Base-by-base conservation (phyloP, 768 basidiomycete species). In the Hypsizygus marmoreus region DNA sequence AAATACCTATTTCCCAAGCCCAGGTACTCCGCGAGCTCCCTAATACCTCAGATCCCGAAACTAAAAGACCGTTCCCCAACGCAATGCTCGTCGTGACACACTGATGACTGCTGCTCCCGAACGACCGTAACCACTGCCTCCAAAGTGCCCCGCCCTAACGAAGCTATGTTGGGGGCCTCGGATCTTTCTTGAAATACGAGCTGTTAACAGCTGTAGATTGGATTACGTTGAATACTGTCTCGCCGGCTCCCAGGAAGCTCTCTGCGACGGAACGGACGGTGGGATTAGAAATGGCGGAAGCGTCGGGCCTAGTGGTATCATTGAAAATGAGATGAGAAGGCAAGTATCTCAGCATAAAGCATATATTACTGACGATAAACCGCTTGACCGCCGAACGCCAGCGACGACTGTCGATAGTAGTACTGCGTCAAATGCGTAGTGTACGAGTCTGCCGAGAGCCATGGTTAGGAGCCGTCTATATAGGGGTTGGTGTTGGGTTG, bases 331-430 rank as follows among this genome's bases (percentile, higher is more conserved):
- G 19, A 29, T 19, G 24, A 34, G 40, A 28, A 39, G 30, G 25
- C 33, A 23, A 39, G 22, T 17, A 14, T 24, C n/a, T n/a, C n/a
- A n/a, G n/a, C n/a, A n/a, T n/a, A n/a, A n/a, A n/a, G n/a, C n/a
- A n/a, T n/a, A n/a, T n/a, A n/a, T n/a, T n/a, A 85, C 93, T 67
- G 62, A 97, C 95, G 79, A 69, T 70, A 92, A 93, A 26, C 95
- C 95, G 49, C 87, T 95, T 13, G 92, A 86, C 48, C 91, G 83
- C 63, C 85, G 84, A 49, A 98, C 85, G 23, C 95, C 95, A 29
- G 95, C 95, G 30, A 95, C 68, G 6, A 97, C 79, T 10, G 95
- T 91, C 12, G 94, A 94, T 28, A 97, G 55, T 25, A 97, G 74
- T 40, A 91, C 79, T 11, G 86, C 88, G 61, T 97, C 95, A 35